phyloP scores from a whole-genome alignment of 2,329 filamentous ascomycete species.

The Pyrenophora teres region DNA sequence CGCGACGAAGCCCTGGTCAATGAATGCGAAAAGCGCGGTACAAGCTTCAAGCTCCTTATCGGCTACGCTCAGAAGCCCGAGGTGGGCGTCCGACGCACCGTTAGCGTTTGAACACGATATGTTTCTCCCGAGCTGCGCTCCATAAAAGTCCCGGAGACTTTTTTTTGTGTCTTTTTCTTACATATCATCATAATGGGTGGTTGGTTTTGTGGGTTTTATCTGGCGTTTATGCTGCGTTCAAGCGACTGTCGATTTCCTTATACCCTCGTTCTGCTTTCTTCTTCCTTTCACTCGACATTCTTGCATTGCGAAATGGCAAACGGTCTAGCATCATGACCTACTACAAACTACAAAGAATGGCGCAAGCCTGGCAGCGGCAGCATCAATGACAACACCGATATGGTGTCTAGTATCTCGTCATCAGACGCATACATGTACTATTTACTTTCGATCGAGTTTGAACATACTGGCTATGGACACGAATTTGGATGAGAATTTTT shows the following conservation, averaged over 20 bases:
- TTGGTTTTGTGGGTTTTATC: conserved; percentile 11
- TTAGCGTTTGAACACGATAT: conserved; percentile 50
- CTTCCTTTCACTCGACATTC: conserved; percentile 11
- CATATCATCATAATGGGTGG: conserved; percentile 21
- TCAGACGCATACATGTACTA: conserved; percentile 22
- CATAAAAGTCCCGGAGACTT: conserved; percentile 30
- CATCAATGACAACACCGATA: conserved; percentile 6
- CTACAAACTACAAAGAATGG: conserved; percentile 24
- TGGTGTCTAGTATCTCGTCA: not conserved
- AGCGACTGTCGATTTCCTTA: conserved; percentile 40
- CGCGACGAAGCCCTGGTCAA: conserved; percentile 72
- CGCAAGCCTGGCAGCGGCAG: conserved; percentile 30
- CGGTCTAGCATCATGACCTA: conserved; percentile 23
- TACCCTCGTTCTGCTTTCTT: conserved; percentile 34
- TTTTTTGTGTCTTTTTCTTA: not conserved
- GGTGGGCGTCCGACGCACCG: conserved; percentile 53
- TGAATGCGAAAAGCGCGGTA: conserved; percentile 85
- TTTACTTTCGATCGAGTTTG: conserved; percentile 21
- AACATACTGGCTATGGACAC: conserved; percentile 43
- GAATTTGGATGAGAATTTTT: conserved; percentile 13
- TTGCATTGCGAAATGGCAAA: conserved; percentile 38
- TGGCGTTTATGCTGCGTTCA: conserved; percentile 40
- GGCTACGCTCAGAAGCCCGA: conserved; percentile 84
- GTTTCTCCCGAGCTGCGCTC: conserved; percentile 42
- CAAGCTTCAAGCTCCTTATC: conserved; percentile 87